Evolutionary conservation across 2,329 filamentous ascomycete genomes (phyloP).

Genomic region (Talaromyces sp.): DNA sequence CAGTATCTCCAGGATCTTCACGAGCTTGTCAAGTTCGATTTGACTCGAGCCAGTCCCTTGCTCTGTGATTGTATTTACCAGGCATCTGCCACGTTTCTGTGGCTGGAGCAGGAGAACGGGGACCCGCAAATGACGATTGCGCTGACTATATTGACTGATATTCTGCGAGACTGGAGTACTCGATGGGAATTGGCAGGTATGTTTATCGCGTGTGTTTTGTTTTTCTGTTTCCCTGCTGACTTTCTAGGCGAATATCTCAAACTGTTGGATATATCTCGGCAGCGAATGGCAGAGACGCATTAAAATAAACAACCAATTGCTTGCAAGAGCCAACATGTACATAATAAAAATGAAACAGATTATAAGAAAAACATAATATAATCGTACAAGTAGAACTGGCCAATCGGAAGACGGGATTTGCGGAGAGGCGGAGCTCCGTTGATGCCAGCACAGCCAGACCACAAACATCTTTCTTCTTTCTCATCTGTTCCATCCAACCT

Average conservation of each 20-base stretch:
- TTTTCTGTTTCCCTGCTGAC: background rate
- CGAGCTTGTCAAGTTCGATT: slow-evolving; percentile 12
- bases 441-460: background rate
- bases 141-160: slow-evolving; percentile 14
- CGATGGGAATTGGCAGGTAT: slow-evolving; percentile 18
- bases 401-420: background rate
- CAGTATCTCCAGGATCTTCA: slow-evolving; percentile 14
- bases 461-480: background rate
- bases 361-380: background rate
- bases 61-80: slow-evolving; percentile 31
- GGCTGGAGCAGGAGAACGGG: slow-evolving; percentile 28
- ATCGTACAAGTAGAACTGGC: background rate
- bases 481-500: background rate
- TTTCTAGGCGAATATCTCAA: slow-evolving; percentile 18
- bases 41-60: slow-evolving; percentile 17
- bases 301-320: background rate
- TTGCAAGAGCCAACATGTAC: background rate
- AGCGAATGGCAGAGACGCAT: background rate
- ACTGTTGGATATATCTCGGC: slow-evolving; percentile 14
- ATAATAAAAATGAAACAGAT: background rate
- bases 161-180: slow-evolving; percentile 14
- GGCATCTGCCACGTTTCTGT: slow-evolving; percentile 28
- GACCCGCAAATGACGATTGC: slow-evolving; percentile 16
- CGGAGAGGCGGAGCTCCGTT: background rate
- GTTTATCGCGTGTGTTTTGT: background rate